A percentile compares a stretch with the other conserved stretches of the same genome.
These are phyloP conservation scores for Chalciporus sphaerocephalus DNA, from an alignment of 768 basidiomycete genomes.

Conservation along the genomic window DNA sequence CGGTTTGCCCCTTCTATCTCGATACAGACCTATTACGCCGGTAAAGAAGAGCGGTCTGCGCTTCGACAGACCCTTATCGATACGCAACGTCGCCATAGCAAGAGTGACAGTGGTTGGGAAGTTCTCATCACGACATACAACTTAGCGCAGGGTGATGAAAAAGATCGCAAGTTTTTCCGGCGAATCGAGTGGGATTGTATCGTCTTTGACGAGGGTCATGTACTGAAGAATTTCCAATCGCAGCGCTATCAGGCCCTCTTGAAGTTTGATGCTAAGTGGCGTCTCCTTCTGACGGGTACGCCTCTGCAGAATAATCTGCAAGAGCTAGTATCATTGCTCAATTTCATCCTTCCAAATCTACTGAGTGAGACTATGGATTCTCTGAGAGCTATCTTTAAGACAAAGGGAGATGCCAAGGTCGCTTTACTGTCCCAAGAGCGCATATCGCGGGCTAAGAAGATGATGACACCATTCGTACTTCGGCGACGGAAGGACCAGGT, in stretches of 20 bases:
- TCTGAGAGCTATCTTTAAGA: constrained; percentile 93
- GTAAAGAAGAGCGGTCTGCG: constrained; percentile 76
- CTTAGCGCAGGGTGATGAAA: constrained; percentile 79
- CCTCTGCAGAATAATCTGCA: constrained; percentile 91
- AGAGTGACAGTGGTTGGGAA: constrained; percentile 69
- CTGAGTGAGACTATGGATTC: constrained; percentile 75
- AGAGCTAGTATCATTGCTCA: constrained; percentile 93
- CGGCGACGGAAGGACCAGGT: constrained; percentile 98
- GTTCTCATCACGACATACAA: constrained; percentile 97
- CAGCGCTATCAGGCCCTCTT: constrained; percentile 89
- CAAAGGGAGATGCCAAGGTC: constrained; percentile 86
- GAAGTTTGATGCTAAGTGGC: constrained; percentile 83
- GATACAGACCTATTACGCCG: constrained; percentile 90
- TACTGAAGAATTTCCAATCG: constrained; percentile 96
- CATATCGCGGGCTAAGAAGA: constrained; percentile 92
- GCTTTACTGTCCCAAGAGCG: constrained; percentile 89
- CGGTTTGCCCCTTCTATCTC: constrained; percentile 83
- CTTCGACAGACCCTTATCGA: constrained; percentile 71
- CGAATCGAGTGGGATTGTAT: constrained; percentile 89
- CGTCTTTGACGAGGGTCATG: constrained; percentile 96
- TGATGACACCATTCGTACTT: constrained; percentile 99
- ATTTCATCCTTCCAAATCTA: constrained; percentile 92
- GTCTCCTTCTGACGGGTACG: constrained; percentile 90
- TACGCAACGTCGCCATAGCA: constrained; percentile 45
- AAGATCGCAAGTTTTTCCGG: constrained; percentile 91